Percentiles rank a stretch among this genome's conserved stretches.
Conservation (phyloP, 768 basidiomycete species). For the Hygrophorus russula region DNA sequence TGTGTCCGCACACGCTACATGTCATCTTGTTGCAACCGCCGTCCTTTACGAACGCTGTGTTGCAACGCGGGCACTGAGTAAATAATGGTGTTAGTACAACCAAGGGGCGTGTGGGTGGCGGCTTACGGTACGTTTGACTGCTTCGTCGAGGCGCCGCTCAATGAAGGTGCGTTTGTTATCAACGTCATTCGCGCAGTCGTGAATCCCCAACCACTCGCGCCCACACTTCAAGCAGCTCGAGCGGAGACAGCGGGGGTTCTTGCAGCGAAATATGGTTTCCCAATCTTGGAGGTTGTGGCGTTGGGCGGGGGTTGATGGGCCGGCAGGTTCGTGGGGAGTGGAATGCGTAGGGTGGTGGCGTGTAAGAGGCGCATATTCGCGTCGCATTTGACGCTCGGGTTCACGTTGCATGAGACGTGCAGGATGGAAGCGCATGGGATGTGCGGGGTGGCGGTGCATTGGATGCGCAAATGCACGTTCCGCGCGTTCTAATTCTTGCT, state of each 20-base stretch:
- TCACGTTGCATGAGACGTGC: no score
- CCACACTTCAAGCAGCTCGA: not conserved
- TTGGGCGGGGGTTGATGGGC: not conserved
- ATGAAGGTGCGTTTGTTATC: not conserved
- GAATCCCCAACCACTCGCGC: not conserved
- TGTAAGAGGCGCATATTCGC: no score
- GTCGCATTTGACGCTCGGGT: no score
- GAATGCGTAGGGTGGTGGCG: no score
- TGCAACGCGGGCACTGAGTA: conserved; percentile 1
- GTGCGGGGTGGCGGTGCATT: no score
- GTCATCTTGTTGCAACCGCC: conserved; percentile 2
- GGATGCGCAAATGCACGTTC: no score
- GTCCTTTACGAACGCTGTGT: conserved; percentile 2
- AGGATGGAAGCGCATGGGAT: no score
- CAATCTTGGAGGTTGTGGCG: not conserved
- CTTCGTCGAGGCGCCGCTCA: conserved; percentile 1
- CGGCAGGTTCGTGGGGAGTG: no score
- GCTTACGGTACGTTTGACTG: conserved; percentile 2
- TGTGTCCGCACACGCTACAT: not conserved
- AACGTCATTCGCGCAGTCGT: not conserved
- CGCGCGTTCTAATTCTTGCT: not conserved
- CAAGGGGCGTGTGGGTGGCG: not conserved
- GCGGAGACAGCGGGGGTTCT: not conserved
- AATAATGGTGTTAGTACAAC: no score
- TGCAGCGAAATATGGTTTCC: conserved; percentile 2